A percentile compares a stretch with the other conserved stretches of the same genome.
phyloP scores from a whole-genome alignment of 1,284 basidiomycete genomes.

The Dichomitus squalens region DNA sequence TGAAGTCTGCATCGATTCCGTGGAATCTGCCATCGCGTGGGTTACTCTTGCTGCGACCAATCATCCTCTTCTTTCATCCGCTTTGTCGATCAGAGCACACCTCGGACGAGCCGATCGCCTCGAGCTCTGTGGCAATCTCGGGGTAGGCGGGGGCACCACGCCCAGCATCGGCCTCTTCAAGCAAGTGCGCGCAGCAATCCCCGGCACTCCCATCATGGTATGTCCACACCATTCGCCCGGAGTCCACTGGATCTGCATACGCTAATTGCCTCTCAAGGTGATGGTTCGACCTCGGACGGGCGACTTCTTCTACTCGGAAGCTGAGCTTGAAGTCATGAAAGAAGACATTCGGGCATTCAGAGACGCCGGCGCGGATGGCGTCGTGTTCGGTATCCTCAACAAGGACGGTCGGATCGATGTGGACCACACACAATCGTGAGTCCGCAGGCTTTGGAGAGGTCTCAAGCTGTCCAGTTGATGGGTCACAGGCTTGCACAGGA shows the following conservation, averaged over 20 bases:
- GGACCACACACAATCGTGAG: conserved; percentile 51
- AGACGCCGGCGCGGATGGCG: conserved; percentile 55
- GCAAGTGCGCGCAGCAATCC: conserved; percentile 49
- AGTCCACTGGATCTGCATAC: not conserved
- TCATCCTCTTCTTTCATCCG: not conserved
- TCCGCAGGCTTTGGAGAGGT: not conserved
- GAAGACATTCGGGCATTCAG: conserved; percentile 71
- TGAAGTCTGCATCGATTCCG: conserved; percentile 81
- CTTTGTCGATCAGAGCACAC: conserved; percentile 51
- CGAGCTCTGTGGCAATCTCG: conserved; percentile 77
- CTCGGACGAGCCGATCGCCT: conserved; percentile 72
- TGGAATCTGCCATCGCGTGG: conserved; percentile 71
- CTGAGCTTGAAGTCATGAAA: conserved; percentile 71
- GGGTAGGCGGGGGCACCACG: conserved; percentile 76
- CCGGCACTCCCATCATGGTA: conserved; percentile 69
- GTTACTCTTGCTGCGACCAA: conserved; percentile 30
- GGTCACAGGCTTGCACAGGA: conserved; percentile 55
- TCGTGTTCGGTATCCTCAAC: conserved; percentile 72
- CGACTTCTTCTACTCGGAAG: conserved; percentile 71
- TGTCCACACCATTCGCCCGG: not conserved
- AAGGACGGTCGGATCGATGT: conserved; percentile 63
- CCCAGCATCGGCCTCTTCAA: conserved; percentile 73
- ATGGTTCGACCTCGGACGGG: conserved; percentile 81
- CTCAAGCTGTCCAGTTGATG: not conserved
- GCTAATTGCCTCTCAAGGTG: conserved; percentile 42